Conservation (phyloP, 2,329 filamentous ascomycete genomes). For the Colletotrichum echinochloae region DNA sequence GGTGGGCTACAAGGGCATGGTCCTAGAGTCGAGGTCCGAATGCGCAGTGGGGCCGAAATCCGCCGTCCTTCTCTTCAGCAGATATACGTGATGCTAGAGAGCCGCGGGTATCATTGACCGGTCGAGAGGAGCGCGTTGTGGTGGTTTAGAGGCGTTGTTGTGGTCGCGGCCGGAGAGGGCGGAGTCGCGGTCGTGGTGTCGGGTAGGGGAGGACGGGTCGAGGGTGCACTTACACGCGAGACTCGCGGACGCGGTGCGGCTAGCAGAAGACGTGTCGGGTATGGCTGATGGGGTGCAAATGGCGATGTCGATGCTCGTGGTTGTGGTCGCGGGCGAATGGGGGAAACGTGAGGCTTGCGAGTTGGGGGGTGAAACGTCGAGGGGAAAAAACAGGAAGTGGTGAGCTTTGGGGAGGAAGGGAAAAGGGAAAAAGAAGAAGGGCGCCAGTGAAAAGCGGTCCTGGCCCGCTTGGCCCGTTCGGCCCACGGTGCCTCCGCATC, state of each 20-base stretch:
- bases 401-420: conserved; percentile 45
- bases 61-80: conserved; percentile 45
- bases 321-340: conserved; percentile 32
- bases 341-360: conserved; percentile 27
- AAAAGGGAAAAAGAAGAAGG: conserved; percentile 47
- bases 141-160: conserved; percentile 31
- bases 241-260: conserved; percentile 38
- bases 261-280: conserved; percentile 39
- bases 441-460: conserved; percentile 42
- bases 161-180: conserved; percentile 31
- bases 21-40: conserved; percentile 27
- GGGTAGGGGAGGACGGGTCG: conserved; percentile 35
- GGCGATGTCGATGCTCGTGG: conserved; percentile 30
- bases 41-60: conserved; percentile 56
- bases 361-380: conserved; percentile 41
- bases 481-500: conserved; percentile 41
- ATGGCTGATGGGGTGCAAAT: conserved; percentile 21
- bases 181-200: conserved; percentile 37
- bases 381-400: conserved; percentile 45
- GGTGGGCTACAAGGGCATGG: conserved; percentile 41
- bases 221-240: conserved; percentile 41
- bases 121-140: conserved; percentile 43
- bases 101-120: conserved; percentile 23
- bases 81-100: conserved; percentile 21
- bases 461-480: conserved; percentile 41